Base-by-base conservation (phyloP, 768 basidiomycete species). In the Rhizopogon salebrosus region DNA sequence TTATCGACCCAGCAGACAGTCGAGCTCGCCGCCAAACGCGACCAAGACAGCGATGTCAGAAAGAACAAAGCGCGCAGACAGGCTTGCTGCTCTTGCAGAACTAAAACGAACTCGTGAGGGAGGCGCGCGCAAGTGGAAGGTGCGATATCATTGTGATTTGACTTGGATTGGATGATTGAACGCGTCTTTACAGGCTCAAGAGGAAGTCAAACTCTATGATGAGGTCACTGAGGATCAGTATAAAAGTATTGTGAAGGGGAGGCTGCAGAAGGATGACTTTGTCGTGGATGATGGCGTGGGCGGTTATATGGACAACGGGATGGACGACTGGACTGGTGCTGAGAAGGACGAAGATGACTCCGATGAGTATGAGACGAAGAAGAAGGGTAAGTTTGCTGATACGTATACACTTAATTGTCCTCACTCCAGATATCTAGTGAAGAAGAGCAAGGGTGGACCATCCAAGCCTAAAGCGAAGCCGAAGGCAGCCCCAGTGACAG, bases 301-400 rank as follows among this genome's bases (percentile, higher is more conserved):
- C 13, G 97, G 92, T 5, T 98, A 99, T 62, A 85, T 87, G 66
- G 97, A 99, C 72, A 92, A 97, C 64, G 97, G 97, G 4, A 86
- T 93, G 84, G 97, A 98, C 54, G 94, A 95, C 62, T 98, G 92
- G 87, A 81, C 79, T 29, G 79, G 77, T 24, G 80, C 74, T 8
- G 75, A 78, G 26, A 75, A 79, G 42, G 76, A 78, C 6, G 80
- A 84, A 38, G 84, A 83, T 6, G 72, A 68, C 16, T 70, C 70
- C 4, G 69, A 72, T 27, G 54, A 59, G 22, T n/a, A 45, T 5
- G 55, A 51, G 6, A 71, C 58, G 54, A 75, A 71, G 61, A 75
- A 46, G 31, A 77, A 72, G 62, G 57, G 78, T 76, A 53, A 51
- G 75, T 63, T 11, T 58, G 23, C 31, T 43, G 5, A 9, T 34